phyloP scores from a whole-genome alignment of 1,139 yeast genomes.

The Scheffersomyces quercinus region DNA sequence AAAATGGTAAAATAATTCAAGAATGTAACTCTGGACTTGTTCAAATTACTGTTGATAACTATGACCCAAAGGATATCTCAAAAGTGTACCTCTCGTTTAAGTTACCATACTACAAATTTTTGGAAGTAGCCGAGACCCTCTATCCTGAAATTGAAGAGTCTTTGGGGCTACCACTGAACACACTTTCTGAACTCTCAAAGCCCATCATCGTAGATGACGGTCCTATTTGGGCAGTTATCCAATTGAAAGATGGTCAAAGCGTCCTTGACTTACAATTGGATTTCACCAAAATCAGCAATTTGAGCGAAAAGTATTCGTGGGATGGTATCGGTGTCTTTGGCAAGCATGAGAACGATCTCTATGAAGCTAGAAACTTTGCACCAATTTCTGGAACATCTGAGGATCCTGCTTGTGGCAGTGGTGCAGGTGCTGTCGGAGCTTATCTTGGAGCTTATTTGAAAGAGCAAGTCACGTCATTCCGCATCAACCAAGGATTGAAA shows the following conservation, averaged over 20 bases:
- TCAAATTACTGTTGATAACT: conserved; percentile 21
- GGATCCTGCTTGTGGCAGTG: conserved; percentile 58
- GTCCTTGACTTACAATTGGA: conserved; percentile 34
- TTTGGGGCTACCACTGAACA: conserved; percentile 14
- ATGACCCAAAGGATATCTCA: neutral
- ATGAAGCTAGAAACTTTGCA: conserved; percentile 43
- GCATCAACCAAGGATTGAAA: conserved; percentile 3
- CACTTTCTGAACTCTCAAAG: conserved; percentile 8
- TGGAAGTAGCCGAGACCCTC: conserved; percentile 17
- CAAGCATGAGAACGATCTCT: conserved; percentile 16
- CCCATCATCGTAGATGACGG: conserved; percentile 35
- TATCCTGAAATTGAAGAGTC: conserved; percentile 17
- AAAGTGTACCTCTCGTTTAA: conserved; percentile 16
- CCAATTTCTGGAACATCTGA: conserved; percentile 36
- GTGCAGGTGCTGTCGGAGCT: conserved; percentile 39
- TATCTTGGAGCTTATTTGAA: conserved; percentile 4
- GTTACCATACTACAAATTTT: conserved; percentile 24
- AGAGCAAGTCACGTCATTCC: neutral
- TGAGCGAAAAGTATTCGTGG: conserved; percentile 19
- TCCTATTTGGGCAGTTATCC: conserved; percentile 42
- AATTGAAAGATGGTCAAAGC: conserved; percentile 25
- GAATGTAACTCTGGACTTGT: conserved; percentile 48
- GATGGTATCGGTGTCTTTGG: conserved; percentile 43
- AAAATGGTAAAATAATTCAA: conserved; percentile 33
- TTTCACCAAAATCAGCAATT: conserved; percentile 15